phyloP scores from a whole-genome alignment of 352 stramenopile species.

The Pythium aristosporum region DNA sequence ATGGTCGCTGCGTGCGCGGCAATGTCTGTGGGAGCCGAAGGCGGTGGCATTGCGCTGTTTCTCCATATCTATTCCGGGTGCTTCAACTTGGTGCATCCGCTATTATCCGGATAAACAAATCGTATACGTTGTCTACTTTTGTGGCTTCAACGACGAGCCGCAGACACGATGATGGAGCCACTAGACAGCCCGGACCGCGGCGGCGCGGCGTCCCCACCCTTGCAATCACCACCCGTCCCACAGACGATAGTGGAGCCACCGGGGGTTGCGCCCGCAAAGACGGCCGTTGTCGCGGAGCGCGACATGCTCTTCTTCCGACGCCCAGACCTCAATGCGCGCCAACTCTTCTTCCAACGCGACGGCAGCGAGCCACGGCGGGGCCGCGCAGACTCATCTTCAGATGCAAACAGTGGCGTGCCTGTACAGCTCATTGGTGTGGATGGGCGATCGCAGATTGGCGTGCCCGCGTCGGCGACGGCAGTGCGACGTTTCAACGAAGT shows the following conservation, averaged over 20 bases:
- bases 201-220: not conserved
- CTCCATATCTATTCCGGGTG: slow-evolving; percentile 1
- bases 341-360: slow-evolving; percentile 42
- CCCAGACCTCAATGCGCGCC: slow-evolving; percentile 38
- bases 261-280: not conserved
- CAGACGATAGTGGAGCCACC: not conserved
- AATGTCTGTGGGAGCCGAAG: not conserved
- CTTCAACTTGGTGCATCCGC: not conserved
- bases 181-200: slow-evolving; percentile 27
- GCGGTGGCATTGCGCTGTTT: not conserved
- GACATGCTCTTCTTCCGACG: slow-evolving; percentile 25
- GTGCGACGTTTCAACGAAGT: slow-evolving; percentile 14
- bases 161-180: slow-evolving; percentile 36
- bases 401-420: slow-evolving; percentile 17
- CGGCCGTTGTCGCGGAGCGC: not conserved
- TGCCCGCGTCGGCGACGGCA: slow-evolving; percentile 20
- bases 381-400: not conserved
- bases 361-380: slow-evolving; percentile 12
- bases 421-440: slow-evolving; percentile 54
- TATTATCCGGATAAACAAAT: slow-evolving; percentile 4
- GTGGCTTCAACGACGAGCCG: slow-evolving; percentile 2
- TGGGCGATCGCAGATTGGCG: slow-evolving; percentile 41
- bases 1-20: slow-evolving; percentile 4
- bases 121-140: slow-evolving; percentile 1
- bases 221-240: not conserved